Evolutionary conservation across 1,284 basidiomycete genomes (phyloP).

Genomic region (Pisolithus thermaeus): DNA sequence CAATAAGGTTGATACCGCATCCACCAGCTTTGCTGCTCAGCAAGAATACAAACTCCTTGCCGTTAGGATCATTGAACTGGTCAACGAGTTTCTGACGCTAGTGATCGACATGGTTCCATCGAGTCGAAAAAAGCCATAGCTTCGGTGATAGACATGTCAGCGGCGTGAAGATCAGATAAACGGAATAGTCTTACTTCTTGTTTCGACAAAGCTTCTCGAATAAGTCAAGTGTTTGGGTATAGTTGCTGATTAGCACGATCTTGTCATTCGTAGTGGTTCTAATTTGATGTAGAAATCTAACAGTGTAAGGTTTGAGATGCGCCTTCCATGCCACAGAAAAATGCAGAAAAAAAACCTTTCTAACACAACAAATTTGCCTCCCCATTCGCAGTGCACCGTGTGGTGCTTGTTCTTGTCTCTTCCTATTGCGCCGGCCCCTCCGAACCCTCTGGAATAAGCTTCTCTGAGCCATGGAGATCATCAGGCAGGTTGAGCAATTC

Average conservation of each 20-base stretch:
- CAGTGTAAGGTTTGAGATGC: not conserved
- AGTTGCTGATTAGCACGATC: conserved; percentile 98
- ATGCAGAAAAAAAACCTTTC: conserved; percentile 60
- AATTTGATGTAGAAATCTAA: conserved; percentile 82
- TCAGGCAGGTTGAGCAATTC: conserved; percentile 85
- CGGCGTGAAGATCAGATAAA: not conserved
- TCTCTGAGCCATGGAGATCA: conserved; percentile 83
- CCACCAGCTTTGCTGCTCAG: conserved; percentile 98
- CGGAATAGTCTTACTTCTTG: conserved; percentile 60
- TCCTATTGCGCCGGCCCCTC: conserved; percentile 42
- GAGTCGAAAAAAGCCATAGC: conserved; percentile 89
- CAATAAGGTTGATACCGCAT: conserved; percentile 97
- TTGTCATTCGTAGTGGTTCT: conserved; percentile 86
- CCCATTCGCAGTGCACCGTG: conserved; percentile 70
- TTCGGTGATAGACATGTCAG: conserved; percentile 27
- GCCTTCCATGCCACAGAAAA: not conserved
- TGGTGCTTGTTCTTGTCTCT: conserved; percentile 44
- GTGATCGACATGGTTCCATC: conserved; percentile 93
- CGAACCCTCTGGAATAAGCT: conserved; percentile 79
- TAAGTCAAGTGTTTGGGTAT: conserved; percentile 94
- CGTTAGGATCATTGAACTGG: conserved; percentile 93
- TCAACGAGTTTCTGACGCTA: conserved; percentile 96
- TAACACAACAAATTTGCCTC: conserved; percentile 92
- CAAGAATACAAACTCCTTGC: conserved; percentile 94
- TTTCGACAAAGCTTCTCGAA: conserved; percentile 83